Conservation (phyloP, 805 yeast genomes). For the Kregervanrija delftensis region DNA sequence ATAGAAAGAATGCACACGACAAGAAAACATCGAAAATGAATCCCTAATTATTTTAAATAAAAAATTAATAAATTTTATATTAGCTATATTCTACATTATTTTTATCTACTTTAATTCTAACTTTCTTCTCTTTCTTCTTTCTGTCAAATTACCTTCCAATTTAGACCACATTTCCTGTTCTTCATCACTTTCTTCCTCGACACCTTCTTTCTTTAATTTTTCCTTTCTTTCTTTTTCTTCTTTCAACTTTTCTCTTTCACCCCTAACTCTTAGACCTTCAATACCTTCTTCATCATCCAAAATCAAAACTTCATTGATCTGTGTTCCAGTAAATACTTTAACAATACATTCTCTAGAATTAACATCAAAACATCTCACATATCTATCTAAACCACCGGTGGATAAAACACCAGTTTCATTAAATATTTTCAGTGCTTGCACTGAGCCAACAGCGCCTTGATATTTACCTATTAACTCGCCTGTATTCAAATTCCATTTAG, state of each 20-base stretch:
- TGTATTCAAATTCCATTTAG: constrained; percentile 42
- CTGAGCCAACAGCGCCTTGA: constrained; percentile 73
- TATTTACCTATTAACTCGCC: constrained; percentile 62
- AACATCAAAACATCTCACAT: constrained; percentile 68
- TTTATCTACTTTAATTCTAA: constrained; percentile 4
- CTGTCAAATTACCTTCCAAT: constrained; percentile 17
- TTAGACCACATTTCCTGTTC: constrained; percentile 29
- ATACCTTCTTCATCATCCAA: constrained; percentile 33
- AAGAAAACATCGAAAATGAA: background rate
- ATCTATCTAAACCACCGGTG: constrained; percentile 85
- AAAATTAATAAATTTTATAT: too few relatives aligned
- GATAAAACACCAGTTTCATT: constrained; percentile 41
- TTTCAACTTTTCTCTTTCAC: constrained; percentile 30
- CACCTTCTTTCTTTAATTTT: constrained; percentile 19
- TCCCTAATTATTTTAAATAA: too few relatives aligned
- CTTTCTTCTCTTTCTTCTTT: constrained; percentile 26
- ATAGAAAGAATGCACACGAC: constrained; percentile 36
- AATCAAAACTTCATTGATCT: constrained; percentile 45
- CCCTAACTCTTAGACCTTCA: constrained; percentile 10
- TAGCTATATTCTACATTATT: background rate
- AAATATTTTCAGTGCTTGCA: constrained; percentile 33
- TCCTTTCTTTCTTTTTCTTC: constrained; percentile 31
- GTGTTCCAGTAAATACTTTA: constrained; percentile 73
- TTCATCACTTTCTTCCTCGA: constrained; percentile 29
- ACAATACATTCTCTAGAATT: constrained; percentile 51